phyloP scores from a whole-genome alignment of 768 basidiomycete species.

The Podaxis pistillaris region DNA sequence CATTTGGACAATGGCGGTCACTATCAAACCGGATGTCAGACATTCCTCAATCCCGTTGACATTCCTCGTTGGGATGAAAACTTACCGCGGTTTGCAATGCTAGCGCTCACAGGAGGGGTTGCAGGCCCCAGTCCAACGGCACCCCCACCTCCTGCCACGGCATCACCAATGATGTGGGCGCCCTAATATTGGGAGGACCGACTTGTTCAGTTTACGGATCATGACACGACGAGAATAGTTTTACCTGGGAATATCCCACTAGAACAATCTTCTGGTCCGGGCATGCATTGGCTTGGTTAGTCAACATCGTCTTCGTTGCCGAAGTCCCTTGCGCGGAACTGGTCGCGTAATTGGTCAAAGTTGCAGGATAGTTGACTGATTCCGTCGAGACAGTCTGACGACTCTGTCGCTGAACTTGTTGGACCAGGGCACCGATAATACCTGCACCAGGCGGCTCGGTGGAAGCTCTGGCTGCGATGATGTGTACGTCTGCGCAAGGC shows the following conservation, averaged over 20 bases:
- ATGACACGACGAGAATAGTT: neutral
- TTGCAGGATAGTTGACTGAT: constrained; percentile 28
- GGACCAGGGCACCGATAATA: constrained; percentile 25
- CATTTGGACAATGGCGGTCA: constrained; percentile 26
- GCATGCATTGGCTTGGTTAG: constrained; percentile 24
- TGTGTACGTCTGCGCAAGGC: constrained; percentile 27
- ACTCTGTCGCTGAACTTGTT: constrained; percentile 24
- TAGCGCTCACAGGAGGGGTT: constrained; percentile 21
- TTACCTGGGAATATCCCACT: constrained; percentile 27
- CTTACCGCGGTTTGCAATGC: constrained; percentile 18
- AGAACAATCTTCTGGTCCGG: constrained; percentile 30
- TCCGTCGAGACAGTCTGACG: constrained; percentile 26
- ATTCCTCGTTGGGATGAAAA: neutral
- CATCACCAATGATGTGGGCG: constrained; percentile 29
- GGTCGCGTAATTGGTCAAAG: constrained; percentile 25
- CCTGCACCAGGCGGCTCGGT: constrained; percentile 26
- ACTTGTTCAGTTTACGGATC: neutral
- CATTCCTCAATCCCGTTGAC: neutral
- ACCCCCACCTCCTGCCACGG: constrained; percentile 26
- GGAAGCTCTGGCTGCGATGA: constrained; percentile 27
- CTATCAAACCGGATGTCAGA: constrained; percentile 12
- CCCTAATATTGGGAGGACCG: constrained; percentile 17
- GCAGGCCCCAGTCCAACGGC: constrained; percentile 18
- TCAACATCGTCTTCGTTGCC: constrained; percentile 24
- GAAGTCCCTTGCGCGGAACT: constrained; percentile 28